phyloP scores from a whole-genome alignment of 2,329 filamentous ascomycete species.

The Arthrobotrys pseudoclavata region DNA sequence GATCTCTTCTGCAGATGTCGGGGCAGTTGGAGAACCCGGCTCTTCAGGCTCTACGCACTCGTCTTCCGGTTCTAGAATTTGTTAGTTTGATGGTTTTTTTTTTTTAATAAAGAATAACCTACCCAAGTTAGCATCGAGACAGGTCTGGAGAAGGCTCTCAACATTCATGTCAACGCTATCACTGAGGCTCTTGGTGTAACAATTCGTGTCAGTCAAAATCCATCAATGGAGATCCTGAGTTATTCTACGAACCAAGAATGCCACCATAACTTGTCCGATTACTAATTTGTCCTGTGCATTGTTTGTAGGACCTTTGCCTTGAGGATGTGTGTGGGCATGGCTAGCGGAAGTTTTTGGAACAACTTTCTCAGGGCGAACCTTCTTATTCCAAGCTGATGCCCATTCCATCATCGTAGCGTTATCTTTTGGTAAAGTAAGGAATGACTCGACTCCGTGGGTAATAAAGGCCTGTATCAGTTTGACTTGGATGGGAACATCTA shows the following conservation, averaged over 20 bases:
- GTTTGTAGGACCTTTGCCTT: conserved; percentile 1
- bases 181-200: conserved; percentile 23
- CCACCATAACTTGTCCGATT: conserved; percentile 44
- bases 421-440: conserved; percentile 46
- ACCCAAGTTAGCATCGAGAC: conserved; percentile 47
- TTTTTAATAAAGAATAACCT: background rate
- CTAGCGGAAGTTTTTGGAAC: conserved; percentile 23
- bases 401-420: conserved; percentile 44
- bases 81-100: background rate
- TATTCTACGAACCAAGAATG: conserved; percentile 39
- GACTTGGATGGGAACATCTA: conserved; percentile 45
- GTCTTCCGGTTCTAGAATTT: conserved; percentile 21
- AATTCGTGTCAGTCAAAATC: background rate
- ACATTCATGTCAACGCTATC: conserved; percentile 52
- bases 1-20: conserved; percentile 62
- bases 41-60: conserved; percentile 28
- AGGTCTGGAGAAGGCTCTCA: conserved; percentile 46
- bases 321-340: conserved; percentile 20
- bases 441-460: conserved; percentile 53
- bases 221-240: background rate
- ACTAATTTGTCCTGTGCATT: conserved; percentile 38
- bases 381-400: conserved; percentile 49
- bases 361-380: conserved; percentile 53
- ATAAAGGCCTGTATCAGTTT: conserved; percentile 59
- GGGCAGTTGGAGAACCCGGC: conserved; percentile 57